Evolutionary conservation across 1,284 basidiomycete species (phyloP).

Genomic region (Tetrapyrgos nigripes): DNA sequence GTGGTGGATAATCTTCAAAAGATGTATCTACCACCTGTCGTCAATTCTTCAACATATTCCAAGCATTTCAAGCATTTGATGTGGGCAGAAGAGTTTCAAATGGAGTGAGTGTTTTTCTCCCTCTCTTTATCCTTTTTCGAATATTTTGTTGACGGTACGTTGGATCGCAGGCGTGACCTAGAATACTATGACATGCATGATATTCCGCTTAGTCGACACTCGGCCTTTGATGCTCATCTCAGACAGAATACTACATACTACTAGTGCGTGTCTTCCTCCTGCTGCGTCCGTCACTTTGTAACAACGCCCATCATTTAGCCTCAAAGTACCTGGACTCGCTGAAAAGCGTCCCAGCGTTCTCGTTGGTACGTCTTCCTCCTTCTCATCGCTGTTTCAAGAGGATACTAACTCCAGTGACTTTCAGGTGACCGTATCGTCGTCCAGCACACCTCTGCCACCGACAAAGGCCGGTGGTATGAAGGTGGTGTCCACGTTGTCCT

Average conservation of each 20-base stretch:
- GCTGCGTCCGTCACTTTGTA: background rate
- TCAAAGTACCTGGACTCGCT: conserved; percentile 65
- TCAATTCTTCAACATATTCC: conserved; percentile 50
- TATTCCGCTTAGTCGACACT: conserved; percentile 25
- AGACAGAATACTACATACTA: conserved; percentile 33
- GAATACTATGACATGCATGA: conserved; percentile 60
- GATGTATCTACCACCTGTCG: conserved; percentile 43
- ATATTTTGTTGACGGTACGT: background rate
- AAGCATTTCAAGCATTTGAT: conserved; percentile 57
- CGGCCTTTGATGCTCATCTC: background rate
- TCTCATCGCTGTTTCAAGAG: background rate
- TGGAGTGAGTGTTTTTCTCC: conserved; percentile 40
- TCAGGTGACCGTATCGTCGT: conserved; percentile 62
- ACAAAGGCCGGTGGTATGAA: conserved; percentile 55
- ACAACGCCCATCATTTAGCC: conserved; percentile 38
- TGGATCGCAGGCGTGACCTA: conserved; percentile 52
- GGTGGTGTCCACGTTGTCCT: conserved; percentile 63
- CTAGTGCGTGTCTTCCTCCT: conserved; percentile 44
- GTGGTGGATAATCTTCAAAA: conserved; percentile 31
- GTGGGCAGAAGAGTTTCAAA: conserved; percentile 64
- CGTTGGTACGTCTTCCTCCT: conserved; percentile 45
- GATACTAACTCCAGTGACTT: background rate
- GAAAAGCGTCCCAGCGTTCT: conserved; percentile 71
- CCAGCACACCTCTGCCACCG: conserved; percentile 43
- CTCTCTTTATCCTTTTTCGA: background rate